These are phyloP conservation scores for Calonectria fujianensis DNA, from an alignment of 2,329 filamentous ascomycete genomes.

Conservation along the genomic window DNA sequence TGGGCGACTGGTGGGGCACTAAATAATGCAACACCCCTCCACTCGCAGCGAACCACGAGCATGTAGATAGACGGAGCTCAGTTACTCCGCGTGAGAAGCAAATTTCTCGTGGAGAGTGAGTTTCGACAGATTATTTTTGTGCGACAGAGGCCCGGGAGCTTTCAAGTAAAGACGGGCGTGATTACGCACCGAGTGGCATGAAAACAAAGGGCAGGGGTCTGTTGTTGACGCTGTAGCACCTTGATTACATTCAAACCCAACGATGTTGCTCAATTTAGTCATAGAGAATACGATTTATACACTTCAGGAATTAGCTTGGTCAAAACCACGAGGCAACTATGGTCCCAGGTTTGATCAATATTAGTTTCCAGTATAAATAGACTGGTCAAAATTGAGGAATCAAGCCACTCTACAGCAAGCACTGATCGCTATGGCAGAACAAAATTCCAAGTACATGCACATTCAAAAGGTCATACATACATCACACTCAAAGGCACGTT, in stretches of 20 bases:
- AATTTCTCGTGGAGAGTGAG: background rate
- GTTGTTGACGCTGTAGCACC: background rate
- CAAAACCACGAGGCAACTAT: background rate
- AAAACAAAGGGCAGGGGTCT: background rate
- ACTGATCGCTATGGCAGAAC: too few relatives aligned
- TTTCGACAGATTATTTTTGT: background rate
- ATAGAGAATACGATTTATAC: background rate
- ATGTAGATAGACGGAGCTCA: background rate
- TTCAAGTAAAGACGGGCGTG: background rate
- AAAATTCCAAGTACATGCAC: background rate
- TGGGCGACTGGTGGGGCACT: conserved; percentile 11
- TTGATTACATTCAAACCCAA: background rate
- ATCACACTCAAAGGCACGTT: background rate
- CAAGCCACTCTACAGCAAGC: background rate
- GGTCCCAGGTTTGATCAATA: background rate
- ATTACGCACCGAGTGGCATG: background rate
- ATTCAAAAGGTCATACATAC: background rate
- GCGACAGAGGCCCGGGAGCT: background rate
- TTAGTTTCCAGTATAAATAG: background rate
- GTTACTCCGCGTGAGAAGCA: conserved; percentile 4
- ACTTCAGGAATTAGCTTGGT: background rate
- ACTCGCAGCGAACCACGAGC: background rate
- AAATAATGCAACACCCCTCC: conserved; percentile 20
- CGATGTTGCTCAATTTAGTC: background rate
- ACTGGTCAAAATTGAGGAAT: background rate